Base-by-base conservation (phyloP, 805 yeast species). In the Ogataea pini region DNA sequence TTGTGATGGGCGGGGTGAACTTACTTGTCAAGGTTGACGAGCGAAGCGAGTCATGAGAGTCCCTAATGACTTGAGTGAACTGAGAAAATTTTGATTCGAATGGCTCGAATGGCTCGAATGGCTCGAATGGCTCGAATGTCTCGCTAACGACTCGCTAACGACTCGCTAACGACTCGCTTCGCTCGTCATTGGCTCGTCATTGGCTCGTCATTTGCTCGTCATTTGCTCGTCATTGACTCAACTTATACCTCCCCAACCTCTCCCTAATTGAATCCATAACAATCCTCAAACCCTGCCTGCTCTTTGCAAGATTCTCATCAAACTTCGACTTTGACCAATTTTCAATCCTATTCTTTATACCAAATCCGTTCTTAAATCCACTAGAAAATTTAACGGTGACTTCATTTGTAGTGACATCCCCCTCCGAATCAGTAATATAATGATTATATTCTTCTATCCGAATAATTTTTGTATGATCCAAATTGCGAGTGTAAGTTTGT, bases 401-500 rank as follows among this genome's bases (percentile, higher is more conserved):
- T 34, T 75, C 70, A 47, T 82, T 79, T 12, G 72, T 64, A 6
- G 85, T 87, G 5, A 60, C 56, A 20, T 54, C 50, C 28, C 13
- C 14, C 36, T 71, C 67, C 43, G 63, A 71, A n/a, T n/a, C n/a
- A n/a, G n/a, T n/a, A 12, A 67, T 53, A 64, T 86, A 91, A 2
- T 70, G 72, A 18, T 89, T 79, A 57, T 70, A 79, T 62, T 91
- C 97, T 62, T 89, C 96, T 14, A 91, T 85, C 54, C 84, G 75
- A 51, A 91, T 78, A 44, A 91, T 79, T 54, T 78, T 76, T 1
- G 86, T 81, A 63, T 92, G 97, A 63, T 92, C 97, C 41, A 91
- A 68, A 64, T 91, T 91, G 52, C 89, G 77, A 13, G 89, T 83
- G 70, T 87, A 90, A 2, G 95, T 79, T 48, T 71, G 60, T 78